Base-by-base conservation (phyloP, 805 yeast species). In the Candida glaebosa region DNA sequence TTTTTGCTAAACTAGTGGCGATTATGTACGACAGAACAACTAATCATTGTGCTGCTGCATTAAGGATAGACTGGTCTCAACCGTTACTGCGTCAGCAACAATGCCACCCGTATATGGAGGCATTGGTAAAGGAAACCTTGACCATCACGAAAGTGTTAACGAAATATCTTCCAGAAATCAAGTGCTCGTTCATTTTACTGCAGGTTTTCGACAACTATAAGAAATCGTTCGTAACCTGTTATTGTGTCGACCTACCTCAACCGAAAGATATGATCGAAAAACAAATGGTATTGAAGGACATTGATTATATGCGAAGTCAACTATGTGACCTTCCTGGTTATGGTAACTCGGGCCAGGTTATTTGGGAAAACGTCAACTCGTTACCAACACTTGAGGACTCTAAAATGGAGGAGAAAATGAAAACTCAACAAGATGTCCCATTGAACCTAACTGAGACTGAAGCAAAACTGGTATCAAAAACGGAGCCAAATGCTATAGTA, bases 21-120 rank as follows among this genome's bases (percentile, higher is more conserved):
- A 75, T 84, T 14, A 84, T 84, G 90, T 68, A 71, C 32, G 90
- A 83, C 45, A 74, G 87, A 41, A 75, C 82, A 1, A 50, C 61
- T 1, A 63, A 58, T 28, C 84, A 81, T 52, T 69, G 82, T 40
- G 52, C 57, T n/a, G 65, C 75, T 3, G 66, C 82, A 2, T 52
- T 63, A 10, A 58, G 57, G 16, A 67, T 74, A 8, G 71, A 82
- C 49, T 80, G 83, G 80, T 62, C 78, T 2, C 61, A 60, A 14
- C 71, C 76, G 0, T 42, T 69, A 2, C 56, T 61, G 5, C 65
- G 61, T 6, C 66, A 73, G 2, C 70, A 65, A 10, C 76, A 73
- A 39, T 79, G 79, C 34, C 83, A 82, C 53, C 65, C 58, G 25
- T 84, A 82, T 53, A 82, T 84, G 86, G 81, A 75, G 43, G 71